phyloP scores from a whole-genome alignment of 2,329 filamentous ascomycete species.

The Phyllachora maydis region DNA sequence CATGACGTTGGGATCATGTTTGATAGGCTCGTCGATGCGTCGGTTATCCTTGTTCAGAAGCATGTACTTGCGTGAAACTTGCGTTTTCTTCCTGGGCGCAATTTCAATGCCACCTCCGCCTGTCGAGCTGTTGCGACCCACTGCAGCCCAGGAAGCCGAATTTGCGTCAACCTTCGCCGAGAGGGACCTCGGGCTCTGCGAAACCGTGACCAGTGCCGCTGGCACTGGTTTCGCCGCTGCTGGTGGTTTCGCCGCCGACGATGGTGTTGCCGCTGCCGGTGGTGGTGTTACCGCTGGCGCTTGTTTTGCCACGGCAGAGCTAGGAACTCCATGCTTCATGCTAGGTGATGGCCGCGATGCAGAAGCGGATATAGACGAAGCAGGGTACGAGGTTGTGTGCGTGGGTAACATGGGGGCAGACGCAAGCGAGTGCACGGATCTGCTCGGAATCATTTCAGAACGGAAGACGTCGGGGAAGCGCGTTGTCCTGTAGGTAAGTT shows the following conservation, averaged over 20 bases:
- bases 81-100: conserved; percentile 6
- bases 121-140: conserved; percentile 4
- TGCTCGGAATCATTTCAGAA: conserved; percentile 5
- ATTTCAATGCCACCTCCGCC: conserved; percentile 10
- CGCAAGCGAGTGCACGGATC: conserved; percentile 1
- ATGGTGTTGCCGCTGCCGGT: background rate
- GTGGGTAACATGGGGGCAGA: too few relatives aligned
- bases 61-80: conserved; percentile 8
- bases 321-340: background rate
- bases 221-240: conserved; percentile 1
- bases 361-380: too few relatives aligned
- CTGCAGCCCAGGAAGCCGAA: conserved; percentile 8
- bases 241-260: background rate
- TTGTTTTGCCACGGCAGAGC: conserved; percentile 1
- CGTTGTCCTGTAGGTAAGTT: conserved; percentile 9
- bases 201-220: too few relatives aligned
- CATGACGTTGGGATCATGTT: conserved; percentile 5
- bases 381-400: too few relatives aligned
- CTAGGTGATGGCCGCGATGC: too few relatives aligned
- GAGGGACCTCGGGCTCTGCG: too few relatives aligned
- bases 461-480: conserved; percentile 11
- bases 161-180: too few relatives aligned
- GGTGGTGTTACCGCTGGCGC: conserved; percentile 1
- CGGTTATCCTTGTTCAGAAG: conserved; percentile 11
- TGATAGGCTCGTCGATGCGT: conserved; percentile 11